Percentiles rank a stretch among this genome's conserved stretches.
phyloP scores from a whole-genome alignment of 2,329 filamentous ascomycete species.

The Phialocephala sp. region DNA sequence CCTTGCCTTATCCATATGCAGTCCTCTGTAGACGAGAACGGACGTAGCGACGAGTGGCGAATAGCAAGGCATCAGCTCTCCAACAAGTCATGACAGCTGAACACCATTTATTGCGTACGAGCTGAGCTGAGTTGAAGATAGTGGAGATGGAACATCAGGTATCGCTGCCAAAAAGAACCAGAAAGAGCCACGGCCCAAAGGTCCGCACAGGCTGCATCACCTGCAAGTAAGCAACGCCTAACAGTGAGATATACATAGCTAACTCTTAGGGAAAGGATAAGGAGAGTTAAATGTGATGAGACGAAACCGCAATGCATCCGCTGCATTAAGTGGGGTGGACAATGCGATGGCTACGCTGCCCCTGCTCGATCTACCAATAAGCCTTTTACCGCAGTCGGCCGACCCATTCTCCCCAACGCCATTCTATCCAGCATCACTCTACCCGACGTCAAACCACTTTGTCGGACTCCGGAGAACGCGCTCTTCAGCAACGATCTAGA shows the following conservation, averaged over 20 bases:
- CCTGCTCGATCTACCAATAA: not conserved
- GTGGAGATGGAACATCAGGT: not conserved
- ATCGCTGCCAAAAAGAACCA: not conserved
- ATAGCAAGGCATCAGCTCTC: no score
- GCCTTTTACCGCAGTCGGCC: not conserved
- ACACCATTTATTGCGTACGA: no score
- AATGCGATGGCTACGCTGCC: not conserved
- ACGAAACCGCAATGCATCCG: not conserved
- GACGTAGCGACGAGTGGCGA: no score
- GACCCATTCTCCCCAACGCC: not conserved
- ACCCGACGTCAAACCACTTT: constrained; percentile 2
- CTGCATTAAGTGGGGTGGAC: constrained; percentile 1
- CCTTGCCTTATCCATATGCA: no score
- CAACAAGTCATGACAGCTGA: no score
- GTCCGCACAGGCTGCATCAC: constrained; percentile 15
- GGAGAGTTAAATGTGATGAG: constrained; percentile 16
- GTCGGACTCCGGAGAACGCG: not conserved
- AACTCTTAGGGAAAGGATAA: not conserved
- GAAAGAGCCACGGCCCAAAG: constrained; percentile 11
- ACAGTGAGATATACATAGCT: not conserved
- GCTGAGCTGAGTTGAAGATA: no score
- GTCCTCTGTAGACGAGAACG: no score
- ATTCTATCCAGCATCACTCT: not conserved
- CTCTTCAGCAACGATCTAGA: constrained; percentile 25
- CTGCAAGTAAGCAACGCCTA: constrained; percentile 11